Conservation (phyloP, 441 rosid species). For the Corymbia citriodora region DNA sequence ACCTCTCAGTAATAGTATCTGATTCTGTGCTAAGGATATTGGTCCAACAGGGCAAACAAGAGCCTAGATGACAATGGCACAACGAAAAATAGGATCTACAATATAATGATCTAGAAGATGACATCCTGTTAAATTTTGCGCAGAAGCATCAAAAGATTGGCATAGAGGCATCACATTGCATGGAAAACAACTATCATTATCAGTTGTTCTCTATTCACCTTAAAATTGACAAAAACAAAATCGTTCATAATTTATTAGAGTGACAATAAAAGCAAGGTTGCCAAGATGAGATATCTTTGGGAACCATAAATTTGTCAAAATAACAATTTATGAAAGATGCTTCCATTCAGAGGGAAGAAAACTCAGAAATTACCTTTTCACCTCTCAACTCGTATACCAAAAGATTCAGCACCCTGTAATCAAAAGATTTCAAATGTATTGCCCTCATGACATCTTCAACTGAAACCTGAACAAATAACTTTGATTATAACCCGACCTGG, state of each 20-base stretch:
- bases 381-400: constrained; percentile 67
- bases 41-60: background rate
- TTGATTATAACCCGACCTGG: background rate
- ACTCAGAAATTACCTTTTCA: constrained; percentile 44
- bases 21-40: background rate
- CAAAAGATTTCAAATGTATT: constrained; percentile 77
- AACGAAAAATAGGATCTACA: background rate
- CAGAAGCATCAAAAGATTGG: background rate
- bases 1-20: background rate
- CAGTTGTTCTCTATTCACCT: background rate
- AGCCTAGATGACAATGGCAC: background rate
- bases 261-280: background rate
- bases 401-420: constrained; percentile 84
- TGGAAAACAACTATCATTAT: background rate
- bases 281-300: background rate
- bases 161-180: background rate
- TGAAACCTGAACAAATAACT: constrained; percentile 31
- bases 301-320: background rate
- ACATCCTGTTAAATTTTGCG: background rate
- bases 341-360: background rate
- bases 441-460: constrained; percentile 71
- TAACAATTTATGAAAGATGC: background rate
- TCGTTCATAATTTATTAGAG: background rate
- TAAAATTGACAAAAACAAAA: background rate
- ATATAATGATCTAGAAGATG: background rate